Evolutionary conservation across 2,329 filamentous ascomycete genomes (phyloP), one percentile per base, ranked within the genome.

Genomic region (Monosporascus sp.): DNA sequence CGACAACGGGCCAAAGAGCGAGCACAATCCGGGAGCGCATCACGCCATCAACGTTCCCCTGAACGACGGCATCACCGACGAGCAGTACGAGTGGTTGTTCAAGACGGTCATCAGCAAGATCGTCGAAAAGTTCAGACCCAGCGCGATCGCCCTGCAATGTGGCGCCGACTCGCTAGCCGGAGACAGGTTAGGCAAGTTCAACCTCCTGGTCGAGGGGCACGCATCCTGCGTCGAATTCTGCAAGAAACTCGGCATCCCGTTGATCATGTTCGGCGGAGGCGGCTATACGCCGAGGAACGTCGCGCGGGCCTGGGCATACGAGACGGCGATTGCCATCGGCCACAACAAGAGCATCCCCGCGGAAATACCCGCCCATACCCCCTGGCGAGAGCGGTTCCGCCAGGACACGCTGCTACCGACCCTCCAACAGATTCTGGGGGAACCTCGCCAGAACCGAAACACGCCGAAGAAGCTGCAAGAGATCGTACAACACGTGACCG

Each of bases 261-360:
- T 97, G 57, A 85, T 99, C 49, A 83, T 99, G 51, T 89, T 97
- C 54, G 94, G 94, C 45, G 94, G 94, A 40, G 94, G 94, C 53
- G 94, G 94, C 28, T 99, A 99, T 72, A 99, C 94, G 15, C 92
- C 94, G 5, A 85, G 93, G 59, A 99, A 99, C 65, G 94, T 99
- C 7, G 94, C 94, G 43, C 88, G 94, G 51, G 91, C 93, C 31
- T 99, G 94, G 94, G 91, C 92, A 24, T 93, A 96, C 72, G 94
- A 99, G 74, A 99, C 94, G 14, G 88, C 89, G 56, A 90, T 97
- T 61, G 91, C 91, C 55, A 89, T 95, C 58, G 85, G 86, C 60
- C 85, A 85, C 53, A 79, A 88, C 55, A 79, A 87, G 58, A 81
- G 82, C 53, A 86, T 97, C 58, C 75, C 78, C 67, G 81, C 87